Conservation (phyloP, 2,329 filamentous ascomycete genomes). For the Immersiporthe knoxdaviesiana region DNA sequence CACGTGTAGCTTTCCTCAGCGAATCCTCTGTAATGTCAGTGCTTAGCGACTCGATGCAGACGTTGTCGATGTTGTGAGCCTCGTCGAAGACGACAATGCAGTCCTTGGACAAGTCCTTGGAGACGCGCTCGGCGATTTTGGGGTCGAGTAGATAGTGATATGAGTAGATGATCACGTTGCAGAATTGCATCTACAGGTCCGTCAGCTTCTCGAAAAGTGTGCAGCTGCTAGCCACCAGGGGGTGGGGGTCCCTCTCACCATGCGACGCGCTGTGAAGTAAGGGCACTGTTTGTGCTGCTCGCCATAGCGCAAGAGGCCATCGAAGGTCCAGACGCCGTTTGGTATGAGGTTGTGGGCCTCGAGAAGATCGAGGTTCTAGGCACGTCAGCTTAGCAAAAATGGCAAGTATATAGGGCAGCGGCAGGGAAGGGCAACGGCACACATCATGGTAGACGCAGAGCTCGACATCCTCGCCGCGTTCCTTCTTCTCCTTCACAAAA, state of each 20-base stretch:
- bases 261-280: slow-evolving; percentile 92
- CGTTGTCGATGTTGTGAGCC: slow-evolving; percentile 99
- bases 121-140: slow-evolving; percentile 95
- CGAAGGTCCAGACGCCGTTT: slow-evolving; percentile 93
- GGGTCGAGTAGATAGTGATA: slow-evolving; percentile 98
- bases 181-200: slow-evolving; percentile 81
- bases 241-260: slow-evolving; percentile 65
- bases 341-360: slow-evolving; percentile 95
- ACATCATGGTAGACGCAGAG: slow-evolving; percentile 95
- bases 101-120: slow-evolving; percentile 94
- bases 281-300: slow-evolving; percentile 97
- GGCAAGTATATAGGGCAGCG: background rate
- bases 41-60: slow-evolving; percentile 96
- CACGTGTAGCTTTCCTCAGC: slow-evolving; percentile 83
- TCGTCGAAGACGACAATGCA: slow-evolving; percentile 99
- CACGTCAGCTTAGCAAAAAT: slow-evolving; percentile 24
- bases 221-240: background rate
- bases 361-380: slow-evolving; percentile 84
- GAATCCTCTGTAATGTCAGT: slow-evolving; percentile 97
- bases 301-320: slow-evolving; percentile 84
- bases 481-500: slow-evolving; percentile 97
- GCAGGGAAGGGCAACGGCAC: slow-evolving; percentile 34
- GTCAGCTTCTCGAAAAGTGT: slow-evolving; percentile 27
- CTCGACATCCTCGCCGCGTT: slow-evolving; percentile 90
- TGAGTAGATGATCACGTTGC: slow-evolving; percentile 99